Conservation (phyloP, 768 basidiomycete genomes). For the Suillus spraguei region DNA sequence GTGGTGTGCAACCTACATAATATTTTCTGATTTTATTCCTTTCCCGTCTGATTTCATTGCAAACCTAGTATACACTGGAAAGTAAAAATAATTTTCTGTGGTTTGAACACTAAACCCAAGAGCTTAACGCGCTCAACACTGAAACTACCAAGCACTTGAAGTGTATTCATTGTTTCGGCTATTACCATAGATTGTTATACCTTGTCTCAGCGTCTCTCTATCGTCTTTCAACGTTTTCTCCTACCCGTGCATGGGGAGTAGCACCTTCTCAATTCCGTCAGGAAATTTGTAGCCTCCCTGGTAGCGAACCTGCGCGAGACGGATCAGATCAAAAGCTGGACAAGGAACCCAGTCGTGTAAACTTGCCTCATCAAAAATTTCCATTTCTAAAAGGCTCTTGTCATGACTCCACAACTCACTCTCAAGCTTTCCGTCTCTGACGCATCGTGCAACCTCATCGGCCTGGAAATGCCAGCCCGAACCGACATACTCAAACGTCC, state of each 20-base stretch:
- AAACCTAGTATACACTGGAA: slow-evolving; percentile 6
- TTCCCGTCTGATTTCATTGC: neutral
- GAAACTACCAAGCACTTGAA: too few species aligned
- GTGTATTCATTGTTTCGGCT: too few species aligned
- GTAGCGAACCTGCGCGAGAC: slow-evolving; percentile 30
- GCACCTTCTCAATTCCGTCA: slow-evolving; percentile 39
- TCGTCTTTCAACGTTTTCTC: too few species aligned
- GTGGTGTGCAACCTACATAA: neutral
- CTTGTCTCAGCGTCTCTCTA: too few species aligned
- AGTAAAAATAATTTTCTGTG: too few species aligned
- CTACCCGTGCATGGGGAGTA: neutral
- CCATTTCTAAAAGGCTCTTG: slow-evolving; percentile 51
- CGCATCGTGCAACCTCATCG: slow-evolving; percentile 50
- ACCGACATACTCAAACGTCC: slow-evolving; percentile 34
- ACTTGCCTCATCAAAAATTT: slow-evolving; percentile 52
- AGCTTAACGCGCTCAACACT: too few species aligned
- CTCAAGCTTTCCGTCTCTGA: slow-evolving; percentile 49
- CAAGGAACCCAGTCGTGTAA: neutral
- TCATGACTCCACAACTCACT: slow-evolving; percentile 49
- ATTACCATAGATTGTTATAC: too few species aligned
- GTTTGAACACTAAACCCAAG: too few species aligned
- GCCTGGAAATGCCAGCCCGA: slow-evolving; percentile 54
- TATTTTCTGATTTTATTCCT: neutral
- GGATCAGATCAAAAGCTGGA: slow-evolving; percentile 8
- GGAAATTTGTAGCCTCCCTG: slow-evolving; percentile 44